phyloP scores from a whole-genome alignment of 164 flowering plant genomes.

The Paratinospora sagittata region DNA sequence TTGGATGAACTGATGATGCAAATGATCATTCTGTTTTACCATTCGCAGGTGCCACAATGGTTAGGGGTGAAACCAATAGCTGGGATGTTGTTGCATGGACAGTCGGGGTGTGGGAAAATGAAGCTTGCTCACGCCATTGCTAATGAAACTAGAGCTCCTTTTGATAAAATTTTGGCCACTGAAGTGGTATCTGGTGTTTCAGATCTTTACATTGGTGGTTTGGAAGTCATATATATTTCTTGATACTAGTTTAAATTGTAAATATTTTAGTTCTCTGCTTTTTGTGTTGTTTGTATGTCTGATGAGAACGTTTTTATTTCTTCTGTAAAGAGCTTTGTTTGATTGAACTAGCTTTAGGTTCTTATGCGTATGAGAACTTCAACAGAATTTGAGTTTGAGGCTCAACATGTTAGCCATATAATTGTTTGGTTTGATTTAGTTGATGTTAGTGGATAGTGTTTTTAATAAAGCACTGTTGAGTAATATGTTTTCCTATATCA shows the following conservation, averaged over 20 bases:
- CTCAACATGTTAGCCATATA: too few relatives aligned
- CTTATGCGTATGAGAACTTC: neutral
- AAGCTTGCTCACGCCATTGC: conserved; percentile 92
- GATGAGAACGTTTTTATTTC: too few relatives aligned
- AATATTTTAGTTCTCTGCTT: neutral
- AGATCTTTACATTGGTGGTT: conserved; percentile 35
- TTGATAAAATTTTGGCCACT: conserved; percentile 80
- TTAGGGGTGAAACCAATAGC: conserved; percentile 72
- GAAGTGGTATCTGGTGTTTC: conserved; percentile 92
- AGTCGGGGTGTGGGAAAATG: conserved; percentile 98
- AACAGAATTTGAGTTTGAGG: too few relatives aligned
- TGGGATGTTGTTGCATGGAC: conserved; percentile 84
- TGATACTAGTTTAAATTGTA: neutral
- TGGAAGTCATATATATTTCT: neutral
- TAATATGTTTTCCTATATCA: too few relatives aligned
- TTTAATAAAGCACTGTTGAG: too few relatives aligned
- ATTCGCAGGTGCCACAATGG: conserved; percentile 49
- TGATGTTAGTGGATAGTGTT: too few relatives aligned
- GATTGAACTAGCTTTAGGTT: neutral
- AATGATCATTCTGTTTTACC: conserved; percentile 61
- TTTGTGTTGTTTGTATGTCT: neutral
- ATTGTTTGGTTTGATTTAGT: too few relatives aligned
- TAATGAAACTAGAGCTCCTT: conserved; percentile 81
- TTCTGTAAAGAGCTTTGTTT: neutral
- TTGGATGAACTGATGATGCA: conserved; percentile 72